A percentile compares a stretch with the other conserved stretches of the same genome.
These are phyloP conservation scores for Lactarius trivialis DNA, from an alignment of 768 basidiomycete species.

Conservation along the genomic window DNA sequence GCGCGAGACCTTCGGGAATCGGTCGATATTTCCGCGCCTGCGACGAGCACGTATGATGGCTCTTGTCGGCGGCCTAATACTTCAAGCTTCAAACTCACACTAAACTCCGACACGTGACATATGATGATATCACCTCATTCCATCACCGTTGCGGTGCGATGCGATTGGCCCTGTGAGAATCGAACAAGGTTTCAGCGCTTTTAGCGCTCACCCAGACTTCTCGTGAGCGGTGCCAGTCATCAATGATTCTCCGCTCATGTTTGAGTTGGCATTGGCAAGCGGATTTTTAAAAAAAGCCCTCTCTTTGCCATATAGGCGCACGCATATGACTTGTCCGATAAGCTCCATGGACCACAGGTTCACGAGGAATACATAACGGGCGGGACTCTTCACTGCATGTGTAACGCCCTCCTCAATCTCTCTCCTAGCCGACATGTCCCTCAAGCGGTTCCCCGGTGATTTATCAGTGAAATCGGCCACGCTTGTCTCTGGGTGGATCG, in stretches of 20 bases:
- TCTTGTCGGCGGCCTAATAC: background rate
- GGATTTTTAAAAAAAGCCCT: background rate
- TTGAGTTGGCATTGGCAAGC: background rate
- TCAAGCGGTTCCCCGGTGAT: constrained; percentile 7
- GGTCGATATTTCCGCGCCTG: background rate
- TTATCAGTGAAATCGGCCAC: background rate
- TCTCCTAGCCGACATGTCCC: constrained; percentile 1
- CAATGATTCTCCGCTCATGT: background rate
- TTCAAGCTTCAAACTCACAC: background rate
- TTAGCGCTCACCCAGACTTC: background rate
- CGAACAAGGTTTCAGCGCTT: background rate
- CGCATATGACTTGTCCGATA: background rate
- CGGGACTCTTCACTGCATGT: background rate
- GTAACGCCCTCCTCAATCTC: background rate
- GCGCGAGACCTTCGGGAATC: background rate
- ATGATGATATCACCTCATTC: no score
- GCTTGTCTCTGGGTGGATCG: background rate
- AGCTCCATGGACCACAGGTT: background rate
- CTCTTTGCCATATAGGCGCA: background rate
- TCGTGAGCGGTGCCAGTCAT: no score
- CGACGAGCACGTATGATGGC: background rate
- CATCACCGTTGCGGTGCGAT: no score
- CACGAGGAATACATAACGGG: background rate
- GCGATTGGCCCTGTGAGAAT: no score
- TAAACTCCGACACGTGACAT: no score